These are phyloP conservation scores for Collybiopsis confluens DNA, from an alignment of 768 basidiomycete genomes.

Conservation along the genomic window DNA sequence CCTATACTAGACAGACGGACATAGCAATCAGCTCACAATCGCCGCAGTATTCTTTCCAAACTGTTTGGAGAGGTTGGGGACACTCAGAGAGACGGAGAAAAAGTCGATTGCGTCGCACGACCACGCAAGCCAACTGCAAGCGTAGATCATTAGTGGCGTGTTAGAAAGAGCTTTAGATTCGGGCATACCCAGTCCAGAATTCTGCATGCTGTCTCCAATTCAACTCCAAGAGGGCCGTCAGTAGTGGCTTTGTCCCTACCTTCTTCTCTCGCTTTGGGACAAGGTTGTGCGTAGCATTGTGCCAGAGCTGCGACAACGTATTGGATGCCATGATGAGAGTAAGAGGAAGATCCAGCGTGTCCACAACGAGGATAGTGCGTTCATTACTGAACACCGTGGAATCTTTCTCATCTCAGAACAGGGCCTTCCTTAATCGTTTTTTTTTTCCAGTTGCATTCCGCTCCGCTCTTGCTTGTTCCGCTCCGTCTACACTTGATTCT, in stretches of 20 bases:
- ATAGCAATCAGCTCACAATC: conserved; percentile 34
- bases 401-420: neutral
- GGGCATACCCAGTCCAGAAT: conserved; percentile 60
- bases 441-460: too few relatives aligned
- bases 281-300: conserved; percentile 4
- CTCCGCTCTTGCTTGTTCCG: too few relatives aligned
- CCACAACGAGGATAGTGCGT: neutral
- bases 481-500: too few relatives aligned
- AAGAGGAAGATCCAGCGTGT: neutral
- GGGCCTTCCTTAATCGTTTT: too few relatives aligned
- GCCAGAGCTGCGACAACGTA: conserved; percentile 1
- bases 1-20: too few relatives aligned
- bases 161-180: conserved; percentile 19
- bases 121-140: conserved; percentile 75
- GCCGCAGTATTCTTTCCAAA: conserved; percentile 37
- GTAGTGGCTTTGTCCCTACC: conserved; percentile 31
- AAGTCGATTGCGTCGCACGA: conserved; percentile 85
- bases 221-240: conserved; percentile 38
- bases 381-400: neutral
- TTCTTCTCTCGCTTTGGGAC: conserved; percentile 40
- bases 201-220: conserved; percentile 54
- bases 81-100: conserved; percentile 68
- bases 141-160: conserved; percentile 3
- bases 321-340: conserved; percentile 2
- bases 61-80: conserved; percentile 40